phyloP scores from a whole-genome alignment of 192 early-diverging fungal genomes.

The Entomortierella lignicola region DNA sequence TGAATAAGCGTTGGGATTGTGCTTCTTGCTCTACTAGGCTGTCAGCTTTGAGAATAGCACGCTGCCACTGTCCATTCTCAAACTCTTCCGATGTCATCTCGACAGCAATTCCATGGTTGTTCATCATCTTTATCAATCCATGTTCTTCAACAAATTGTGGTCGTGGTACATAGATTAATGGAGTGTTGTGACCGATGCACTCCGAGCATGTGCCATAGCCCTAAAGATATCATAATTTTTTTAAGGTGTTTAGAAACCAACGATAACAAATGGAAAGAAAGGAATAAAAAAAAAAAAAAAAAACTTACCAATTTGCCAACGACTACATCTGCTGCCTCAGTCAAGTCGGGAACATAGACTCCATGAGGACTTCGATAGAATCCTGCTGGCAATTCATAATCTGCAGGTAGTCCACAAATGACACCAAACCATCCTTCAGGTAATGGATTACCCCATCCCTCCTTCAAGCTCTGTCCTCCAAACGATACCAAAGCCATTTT shows the following conservation, averaged over 20 bases:
- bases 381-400: slow-evolving; percentile 53
- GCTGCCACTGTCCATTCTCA: slow-evolving; percentile 65
- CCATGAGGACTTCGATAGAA: slow-evolving; percentile 65
- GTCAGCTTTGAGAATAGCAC: slow-evolving; percentile 58
- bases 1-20: slow-evolving; percentile 2
- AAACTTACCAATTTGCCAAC: slow-evolving; percentile 67
- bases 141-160: slow-evolving; percentile 72
- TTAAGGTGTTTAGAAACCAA: too few species aligned
- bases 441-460: slow-evolving; percentile 62
- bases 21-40: slow-evolving; percentile 27
- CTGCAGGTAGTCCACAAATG: slow-evolving; percentile 63
- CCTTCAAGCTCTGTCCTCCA: slow-evolving; percentile 63
- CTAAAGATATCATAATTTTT: slow-evolving; percentile 19
- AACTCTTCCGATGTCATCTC: slow-evolving; percentile 65
- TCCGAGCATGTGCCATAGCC: slow-evolving; percentile 75
- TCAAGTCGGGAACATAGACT: slow-evolving; percentile 71
- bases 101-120: slow-evolving; percentile 63
- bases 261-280: too few species aligned
- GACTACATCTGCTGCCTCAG: slow-evolving; percentile 67
- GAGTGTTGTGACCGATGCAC: slow-evolving; percentile 65
- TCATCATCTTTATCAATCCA: slow-evolving; percentile 67
- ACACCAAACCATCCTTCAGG: slow-evolving; percentile 70
- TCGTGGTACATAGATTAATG: slow-evolving; percentile 70
- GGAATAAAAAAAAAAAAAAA: too few species aligned
- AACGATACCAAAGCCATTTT: slow-evolving; percentile 65